These are phyloP conservation scores for Atractiella rhizophila DNA, from an alignment of 768 basidiomycete species.

Conservation along the genomic window DNA sequence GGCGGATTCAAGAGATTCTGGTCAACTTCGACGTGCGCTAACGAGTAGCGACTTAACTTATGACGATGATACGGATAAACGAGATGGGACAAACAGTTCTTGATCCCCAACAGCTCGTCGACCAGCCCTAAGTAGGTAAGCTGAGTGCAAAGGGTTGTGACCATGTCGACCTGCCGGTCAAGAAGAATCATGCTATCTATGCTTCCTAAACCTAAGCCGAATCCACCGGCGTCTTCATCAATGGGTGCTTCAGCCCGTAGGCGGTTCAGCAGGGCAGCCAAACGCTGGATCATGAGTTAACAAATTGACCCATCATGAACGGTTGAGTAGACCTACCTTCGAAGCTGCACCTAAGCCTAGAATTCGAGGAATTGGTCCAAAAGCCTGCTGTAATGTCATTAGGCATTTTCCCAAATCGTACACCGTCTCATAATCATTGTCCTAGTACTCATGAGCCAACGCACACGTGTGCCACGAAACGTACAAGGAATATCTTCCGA, in stretches of 20 bases:
- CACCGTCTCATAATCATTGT: slow-evolving; percentile 71
- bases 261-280: slow-evolving; percentile 44
- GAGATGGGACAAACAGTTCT: slow-evolving; percentile 66
- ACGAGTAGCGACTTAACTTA: too few species aligned
- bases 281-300: slow-evolving; percentile 30
- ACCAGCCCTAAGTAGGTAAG: slow-evolving; percentile 88
- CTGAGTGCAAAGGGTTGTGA: slow-evolving; percentile 83
- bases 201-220: slow-evolving; percentile 28
- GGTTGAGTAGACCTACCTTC: slow-evolving; percentile 20
- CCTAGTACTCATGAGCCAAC: slow-evolving; percentile 28
- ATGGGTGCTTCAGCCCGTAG: slow-evolving; percentile 27
- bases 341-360: slow-evolving; percentile 69
- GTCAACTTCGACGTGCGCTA: slow-evolving; percentile 26
- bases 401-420: slow-evolving; percentile 75
- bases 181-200: slow-evolving; percentile 70
- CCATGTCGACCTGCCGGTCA: slow-evolving; percentile 78
- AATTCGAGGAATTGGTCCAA: slow-evolving; percentile 72
- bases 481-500: slow-evolving; percentile 70
- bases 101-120: slow-evolving; percentile 73
- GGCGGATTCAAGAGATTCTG: slow-evolving; percentile 19
- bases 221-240: slow-evolving; percentile 17
- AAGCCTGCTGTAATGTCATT: slow-evolving; percentile 52
- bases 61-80: too few species aligned
- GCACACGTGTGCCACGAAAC: slow-evolving; percentile 18
- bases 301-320: too few species aligned